Evolutionary conservation across 164 flowering plant genomes (phyloP).

Genomic region (Amborella trichopoda): DNA sequence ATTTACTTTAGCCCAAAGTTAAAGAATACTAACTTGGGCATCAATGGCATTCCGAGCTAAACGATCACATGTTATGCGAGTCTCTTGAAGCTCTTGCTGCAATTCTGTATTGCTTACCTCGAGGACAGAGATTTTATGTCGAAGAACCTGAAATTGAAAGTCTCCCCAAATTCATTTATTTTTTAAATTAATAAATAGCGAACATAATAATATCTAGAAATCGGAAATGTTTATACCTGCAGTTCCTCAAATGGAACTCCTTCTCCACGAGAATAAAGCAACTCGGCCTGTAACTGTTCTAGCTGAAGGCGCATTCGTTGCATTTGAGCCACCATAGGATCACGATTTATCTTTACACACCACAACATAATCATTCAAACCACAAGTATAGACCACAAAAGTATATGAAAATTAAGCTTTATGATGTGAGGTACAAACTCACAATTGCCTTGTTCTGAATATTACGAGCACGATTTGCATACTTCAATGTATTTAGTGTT

Average conservation of each 20-base stretch:
- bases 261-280: conserved; percentile 65
- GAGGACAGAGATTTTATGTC: conserved; percentile 63
- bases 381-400: not conserved
- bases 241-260: conserved; percentile 74
- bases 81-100: conserved; percentile 55
- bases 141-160: conserved; percentile 43
- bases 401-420: not conserved
- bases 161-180: not conserved
- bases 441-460: conserved; percentile 96
- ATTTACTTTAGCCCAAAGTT: too few species aligned
- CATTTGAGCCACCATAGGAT: conserved; percentile 76
- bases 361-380: not conserved
- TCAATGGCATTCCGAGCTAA: conserved; percentile 62
- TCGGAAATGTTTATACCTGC: conserved; percentile 37
- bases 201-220: not conserved
- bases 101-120: conserved; percentile 81
- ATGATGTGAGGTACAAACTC: conserved; percentile 16
- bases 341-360: conserved; percentile 67
- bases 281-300: conserved; percentile 88
- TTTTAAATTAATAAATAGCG: not conserved
- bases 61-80: conserved; percentile 40
- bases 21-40: conserved; percentile 84
- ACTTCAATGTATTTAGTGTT: conserved; percentile 85
- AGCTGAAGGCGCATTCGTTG: conserved; percentile 82
- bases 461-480: conserved; percentile 98